Evolutionary conservation across 768 basidiomycete species (phyloP), one percentile per base, ranked within the genome.

Genomic region (Tulasnella sp.): DNA sequence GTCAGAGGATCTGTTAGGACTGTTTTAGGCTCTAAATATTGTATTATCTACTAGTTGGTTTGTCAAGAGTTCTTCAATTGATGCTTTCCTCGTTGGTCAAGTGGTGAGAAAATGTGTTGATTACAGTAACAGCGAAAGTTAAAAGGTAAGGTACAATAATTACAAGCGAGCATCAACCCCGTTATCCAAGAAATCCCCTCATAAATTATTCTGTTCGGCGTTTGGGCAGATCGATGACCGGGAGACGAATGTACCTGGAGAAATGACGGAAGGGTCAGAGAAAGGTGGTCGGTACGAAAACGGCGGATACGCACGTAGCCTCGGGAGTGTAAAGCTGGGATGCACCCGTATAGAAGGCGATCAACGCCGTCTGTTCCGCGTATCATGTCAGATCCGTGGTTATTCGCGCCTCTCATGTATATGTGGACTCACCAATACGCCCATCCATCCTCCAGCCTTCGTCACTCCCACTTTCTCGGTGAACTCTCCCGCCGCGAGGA

Each of bases 1-100:
- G 67, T 78, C 81, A 77, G 86, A 87, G 41, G 87, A 87, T 77
- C 76, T 86, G 74, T 78, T 88, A 73, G 87, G 86, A 17, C 78
- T 88, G 77, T 88, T 88, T 74, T 86, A 65, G 64, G 14, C 7
- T 36, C n/a, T 19, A 2, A 8, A 65, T 65, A 40, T 65, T 17
- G 64, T 59, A 59, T 59, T 29, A 14, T 59, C 52, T 59, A 59
- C 52, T 41, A 17, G n/a, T n/a, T n/a, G n/a, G n/a, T n/a, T n/a
- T n/a, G n/a, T n/a, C n/a, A n/a, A n/a, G n/a, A n/a, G n/a, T n/a
- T n/a, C n/a, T n/a, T n/a, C n/a, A n/a, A n/a, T n/a, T n/a, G n/a
- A n/a, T n/a, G n/a, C n/a, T n/a, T n/a, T n/a, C n/a, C n/a, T n/a
- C n/a, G n/a, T n/a, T n/a, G n/a, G n/a, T n/a, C n/a, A n/a, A n/a